Evolutionary conservation across 2,329 filamentous ascomycete species (phyloP).

Genomic region (Penicillium freii): DNA sequence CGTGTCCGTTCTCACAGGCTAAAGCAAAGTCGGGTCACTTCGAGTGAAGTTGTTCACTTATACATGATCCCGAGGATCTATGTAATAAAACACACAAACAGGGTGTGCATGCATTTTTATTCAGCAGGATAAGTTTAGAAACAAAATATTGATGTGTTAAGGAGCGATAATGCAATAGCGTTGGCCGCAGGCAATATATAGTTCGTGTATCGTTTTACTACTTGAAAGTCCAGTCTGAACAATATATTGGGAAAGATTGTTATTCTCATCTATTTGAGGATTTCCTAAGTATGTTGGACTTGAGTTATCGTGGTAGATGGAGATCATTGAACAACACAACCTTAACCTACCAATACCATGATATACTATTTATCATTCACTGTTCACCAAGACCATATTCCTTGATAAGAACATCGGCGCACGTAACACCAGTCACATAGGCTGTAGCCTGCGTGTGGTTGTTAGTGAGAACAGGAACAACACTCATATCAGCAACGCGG

Average conservation of each 20-base stretch:
- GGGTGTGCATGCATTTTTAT: neutral
- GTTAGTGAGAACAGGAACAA: conserved; percentile 44
- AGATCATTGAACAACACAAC: neutral
- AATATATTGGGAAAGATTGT: neutral
- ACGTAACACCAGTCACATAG: conserved; percentile 54
- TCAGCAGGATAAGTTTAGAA: neutral
- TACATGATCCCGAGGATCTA: too few species aligned
- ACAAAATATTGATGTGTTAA: neutral
- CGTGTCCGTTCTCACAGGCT: conserved; percentile 17
- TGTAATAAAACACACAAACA: too few species aligned
- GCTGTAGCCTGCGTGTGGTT: conserved; percentile 55
- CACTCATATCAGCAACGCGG: conserved; percentile 46
- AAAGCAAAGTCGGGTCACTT: conserved; percentile 8
- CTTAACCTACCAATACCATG: neutral
- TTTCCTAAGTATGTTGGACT: neutral
- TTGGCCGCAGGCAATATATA: neutral
- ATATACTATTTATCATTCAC: neutral
- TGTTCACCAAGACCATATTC: conserved; percentile 42
- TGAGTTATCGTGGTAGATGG: neutral
- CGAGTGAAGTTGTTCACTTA: conserved; percentile 28
- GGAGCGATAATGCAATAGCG: neutral
- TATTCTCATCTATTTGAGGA: neutral
- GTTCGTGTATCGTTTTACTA: neutral
- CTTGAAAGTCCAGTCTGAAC: neutral
- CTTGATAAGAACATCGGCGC: conserved; percentile 50